Evolutionary conservation across 2,329 filamentous ascomycete genomes (phyloP).

Genomic region (Xylaria sp.): DNA sequence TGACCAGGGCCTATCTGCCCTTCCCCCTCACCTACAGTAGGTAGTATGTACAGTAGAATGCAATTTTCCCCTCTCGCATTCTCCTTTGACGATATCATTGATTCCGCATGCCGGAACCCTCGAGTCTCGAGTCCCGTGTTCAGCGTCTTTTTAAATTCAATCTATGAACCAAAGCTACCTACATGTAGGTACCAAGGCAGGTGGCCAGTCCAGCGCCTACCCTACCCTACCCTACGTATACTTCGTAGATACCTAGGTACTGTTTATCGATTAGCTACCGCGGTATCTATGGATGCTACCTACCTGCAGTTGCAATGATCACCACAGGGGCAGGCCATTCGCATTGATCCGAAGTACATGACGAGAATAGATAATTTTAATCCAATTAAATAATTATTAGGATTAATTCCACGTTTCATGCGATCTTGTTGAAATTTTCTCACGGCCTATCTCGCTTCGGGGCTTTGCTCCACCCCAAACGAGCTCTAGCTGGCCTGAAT

Average conservation of each 20-base stretch:
- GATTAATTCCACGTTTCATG: conserved; percentile 36
- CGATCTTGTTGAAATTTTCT: conserved; percentile 12
- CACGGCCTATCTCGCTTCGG: conserved; percentile 33
- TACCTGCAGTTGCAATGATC: conserved; percentile 33
- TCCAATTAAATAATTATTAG: conserved; percentile 28
- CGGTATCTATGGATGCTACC: too few species aligned
- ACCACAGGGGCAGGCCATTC: conserved; percentile 27
- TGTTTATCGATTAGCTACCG: neutral
- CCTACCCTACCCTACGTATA: too few species aligned
- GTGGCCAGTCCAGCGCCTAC: too few species aligned
- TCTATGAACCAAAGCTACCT: too few species aligned
- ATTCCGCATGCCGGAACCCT: conserved; percentile 19
- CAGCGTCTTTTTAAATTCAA: too few species aligned
- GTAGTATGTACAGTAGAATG: conserved; percentile 14
- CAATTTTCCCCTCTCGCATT: conserved; percentile 27
- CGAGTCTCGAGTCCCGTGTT: neutral
- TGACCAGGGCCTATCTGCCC: conserved; percentile 12
- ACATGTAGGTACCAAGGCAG: too few species aligned
- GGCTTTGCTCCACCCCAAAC: conserved; percentile 19
- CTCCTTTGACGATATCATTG: conserved; percentile 19
- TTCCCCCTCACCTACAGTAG: neutral
- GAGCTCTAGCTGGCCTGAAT: conserved; percentile 10
- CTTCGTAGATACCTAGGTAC: neutral
- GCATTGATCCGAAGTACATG: conserved; percentile 27
- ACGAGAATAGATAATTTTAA: conserved; percentile 39